A percentile compares a stretch with the other conserved stretches of the same genome.
Conservation (phyloP, 495 filamentous ascomycete species). For the Letharia columbiana region DNA sequence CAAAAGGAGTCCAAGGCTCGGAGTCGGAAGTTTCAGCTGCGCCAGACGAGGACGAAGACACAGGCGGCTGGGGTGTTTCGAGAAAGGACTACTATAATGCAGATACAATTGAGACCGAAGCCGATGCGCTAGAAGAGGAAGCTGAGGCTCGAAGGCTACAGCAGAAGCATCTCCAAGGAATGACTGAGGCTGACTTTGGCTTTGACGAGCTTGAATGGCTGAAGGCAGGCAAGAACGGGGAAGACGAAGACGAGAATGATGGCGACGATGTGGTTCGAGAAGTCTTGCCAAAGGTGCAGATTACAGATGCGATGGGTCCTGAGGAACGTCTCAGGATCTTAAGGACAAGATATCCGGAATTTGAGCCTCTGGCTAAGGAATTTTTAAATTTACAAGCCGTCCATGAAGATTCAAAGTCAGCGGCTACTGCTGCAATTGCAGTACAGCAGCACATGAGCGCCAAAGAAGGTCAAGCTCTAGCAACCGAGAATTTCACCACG, state of each 20-base stretch:
- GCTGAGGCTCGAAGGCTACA: conserved; percentile 78
- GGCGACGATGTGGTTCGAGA: conserved; percentile 60
- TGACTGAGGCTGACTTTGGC: conserved; percentile 84
- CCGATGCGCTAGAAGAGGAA: conserved; percentile 87
- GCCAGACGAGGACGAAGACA: conserved; percentile 62
- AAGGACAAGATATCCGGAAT: conserved; percentile 79
- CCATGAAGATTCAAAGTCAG: conserved; percentile 47
- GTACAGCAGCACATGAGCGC: conserved; percentile 30
- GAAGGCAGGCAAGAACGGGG: conserved; percentile 36
- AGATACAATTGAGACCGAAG: conserved; percentile 81
- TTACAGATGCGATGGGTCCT: conserved; percentile 67
- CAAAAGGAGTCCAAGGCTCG: conserved; percentile 15
- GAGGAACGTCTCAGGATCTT: conserved; percentile 71
- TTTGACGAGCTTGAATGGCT: conserved; percentile 86
- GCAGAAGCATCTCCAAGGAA: conserved; percentile 74
- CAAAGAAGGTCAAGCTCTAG: background rate
- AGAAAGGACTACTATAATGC: conserved; percentile 89
- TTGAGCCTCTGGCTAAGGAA: conserved; percentile 74
- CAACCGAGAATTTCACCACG: conserved; percentile 7
- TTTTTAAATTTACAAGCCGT: conserved; percentile 62
- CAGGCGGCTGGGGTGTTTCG: conserved; percentile 75
- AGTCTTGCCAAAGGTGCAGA: conserved; percentile 68
- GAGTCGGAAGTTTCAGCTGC: conserved; percentile 32
- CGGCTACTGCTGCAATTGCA: conserved; percentile 47
- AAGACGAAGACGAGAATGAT: conserved; percentile 32